phyloP scores from a whole-genome alignment of 2,329 filamentous ascomycete genomes.

The Arthrinium puccinioides region DNA sequence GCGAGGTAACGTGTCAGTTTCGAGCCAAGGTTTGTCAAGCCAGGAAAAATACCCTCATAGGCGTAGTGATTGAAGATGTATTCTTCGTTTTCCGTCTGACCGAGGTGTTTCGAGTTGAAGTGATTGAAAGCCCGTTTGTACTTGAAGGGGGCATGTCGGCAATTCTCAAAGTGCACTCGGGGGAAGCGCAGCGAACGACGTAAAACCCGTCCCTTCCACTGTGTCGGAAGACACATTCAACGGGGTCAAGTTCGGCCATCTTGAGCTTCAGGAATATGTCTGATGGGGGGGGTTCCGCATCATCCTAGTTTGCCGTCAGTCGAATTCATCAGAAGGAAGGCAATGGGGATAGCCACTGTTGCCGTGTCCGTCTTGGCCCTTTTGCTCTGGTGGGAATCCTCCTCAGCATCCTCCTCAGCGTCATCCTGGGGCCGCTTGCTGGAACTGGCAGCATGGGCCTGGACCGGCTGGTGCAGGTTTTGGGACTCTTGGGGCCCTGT shows the following conservation, averaged over 20 bases:
- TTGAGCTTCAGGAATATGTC: slow-evolving; percentile 16
- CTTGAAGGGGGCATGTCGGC: slow-evolving; percentile 19
- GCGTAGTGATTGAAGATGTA: slow-evolving; percentile 22
- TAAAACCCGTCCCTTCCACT: slow-evolving; percentile 15
- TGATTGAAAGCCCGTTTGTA: slow-evolving; percentile 21
- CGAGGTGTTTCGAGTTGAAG: slow-evolving; percentile 16
- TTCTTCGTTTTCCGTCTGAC: slow-evolving; percentile 18
- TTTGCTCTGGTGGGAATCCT: background rate
- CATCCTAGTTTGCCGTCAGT: slow-evolving; percentile 14
- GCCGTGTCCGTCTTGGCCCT: background rate
- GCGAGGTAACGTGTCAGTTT: too few relatives aligned
- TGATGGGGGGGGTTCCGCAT: background rate
- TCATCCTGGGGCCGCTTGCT: background rate
- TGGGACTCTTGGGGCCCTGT: too few relatives aligned
- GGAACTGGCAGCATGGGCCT: background rate
- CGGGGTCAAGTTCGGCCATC: slow-evolving; percentile 17
- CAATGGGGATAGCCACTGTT: background rate
- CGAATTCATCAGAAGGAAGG: background rate
- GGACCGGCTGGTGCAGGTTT: too few relatives aligned
- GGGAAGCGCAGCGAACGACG: slow-evolving; percentile 18
- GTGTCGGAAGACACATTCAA: slow-evolving; percentile 22
- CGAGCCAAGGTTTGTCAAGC: too few relatives aligned
- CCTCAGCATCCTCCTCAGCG: too few relatives aligned
- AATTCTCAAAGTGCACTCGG: slow-evolving; percentile 11
- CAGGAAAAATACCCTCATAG: slow-evolving; percentile 17